These are phyloP conservation scores for Platanus orientalis DNA, from an alignment of 164 flowering plant genomes.

Conservation along the genomic window DNA sequence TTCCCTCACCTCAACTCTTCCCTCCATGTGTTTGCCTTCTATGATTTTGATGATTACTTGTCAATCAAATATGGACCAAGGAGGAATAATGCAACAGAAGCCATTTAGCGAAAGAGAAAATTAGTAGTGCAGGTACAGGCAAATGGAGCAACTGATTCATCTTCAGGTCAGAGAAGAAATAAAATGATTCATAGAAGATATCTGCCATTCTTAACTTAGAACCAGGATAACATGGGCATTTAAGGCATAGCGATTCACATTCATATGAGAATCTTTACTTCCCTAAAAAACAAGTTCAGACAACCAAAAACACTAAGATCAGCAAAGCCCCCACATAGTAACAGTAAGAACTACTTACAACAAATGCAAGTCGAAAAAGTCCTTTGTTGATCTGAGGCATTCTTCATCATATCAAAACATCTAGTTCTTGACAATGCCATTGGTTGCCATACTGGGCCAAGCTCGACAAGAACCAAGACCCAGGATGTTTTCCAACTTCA, in stretches of 20 bases:
- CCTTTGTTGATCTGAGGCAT: not conserved
- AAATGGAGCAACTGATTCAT: no score
- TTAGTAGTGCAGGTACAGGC: no score
- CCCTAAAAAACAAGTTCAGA: not conserved
- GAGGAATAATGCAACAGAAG: no score
- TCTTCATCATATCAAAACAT: not conserved
- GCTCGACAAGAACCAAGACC: not conserved
- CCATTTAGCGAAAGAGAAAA: no score
- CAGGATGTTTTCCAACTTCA: not conserved
- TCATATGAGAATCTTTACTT: not conserved
- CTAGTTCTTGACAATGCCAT: not conserved
- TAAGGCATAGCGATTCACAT: not conserved
- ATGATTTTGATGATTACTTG: no score
- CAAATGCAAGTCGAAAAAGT: not conserved
- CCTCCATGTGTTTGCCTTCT: no score
- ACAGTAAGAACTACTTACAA: not conserved
- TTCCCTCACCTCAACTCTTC: no score
- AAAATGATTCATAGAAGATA: no score
- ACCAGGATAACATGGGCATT: no score
- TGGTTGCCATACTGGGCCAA: not conserved
- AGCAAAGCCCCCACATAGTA: not conserved
- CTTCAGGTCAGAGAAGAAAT: no score
- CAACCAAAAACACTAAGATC: not conserved
- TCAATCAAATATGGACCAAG: no score
- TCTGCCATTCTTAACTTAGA: no score